Conservation (phyloP, 2,329 filamentous ascomycete genomes). For the Aspergillus sp. region DNA sequence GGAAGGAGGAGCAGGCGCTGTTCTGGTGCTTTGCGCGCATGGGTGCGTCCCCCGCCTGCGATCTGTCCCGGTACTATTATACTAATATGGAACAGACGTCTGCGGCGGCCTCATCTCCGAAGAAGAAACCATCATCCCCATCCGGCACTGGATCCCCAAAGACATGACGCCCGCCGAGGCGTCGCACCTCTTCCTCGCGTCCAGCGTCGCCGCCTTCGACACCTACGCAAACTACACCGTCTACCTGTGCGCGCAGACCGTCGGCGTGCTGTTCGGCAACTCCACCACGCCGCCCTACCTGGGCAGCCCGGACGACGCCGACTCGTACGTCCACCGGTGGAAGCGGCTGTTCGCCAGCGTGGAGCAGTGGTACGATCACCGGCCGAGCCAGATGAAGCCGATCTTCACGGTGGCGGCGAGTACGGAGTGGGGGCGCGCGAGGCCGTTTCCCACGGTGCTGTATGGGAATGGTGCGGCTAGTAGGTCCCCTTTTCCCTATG, state of each 20-base stretch:
- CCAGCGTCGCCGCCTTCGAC: slow-evolving; percentile 35
- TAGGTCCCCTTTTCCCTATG: slow-evolving; percentile 11
- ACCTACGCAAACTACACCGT: slow-evolving; percentile 54
- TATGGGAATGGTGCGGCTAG: slow-evolving; percentile 28
- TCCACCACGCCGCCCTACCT: slow-evolving; percentile 17
- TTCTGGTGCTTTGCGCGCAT: slow-evolving; percentile 58
- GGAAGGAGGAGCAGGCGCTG: slow-evolving; percentile 50
- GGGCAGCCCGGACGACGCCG: slow-evolving; percentile 15
- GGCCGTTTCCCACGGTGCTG: slow-evolving; percentile 25
- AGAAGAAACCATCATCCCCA: slow-evolving; percentile 51
- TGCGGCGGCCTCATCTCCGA: slow-evolving; percentile 55
- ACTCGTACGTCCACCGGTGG: slow-evolving; percentile 34
- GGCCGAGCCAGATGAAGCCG: slow-evolving; percentile 28
- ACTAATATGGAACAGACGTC: too few species aligned
- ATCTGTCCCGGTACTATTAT: too few species aligned
- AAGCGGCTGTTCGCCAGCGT: slow-evolving; percentile 39
- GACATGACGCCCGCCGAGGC: slow-evolving; percentile 23
- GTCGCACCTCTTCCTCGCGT: slow-evolving; percentile 23
- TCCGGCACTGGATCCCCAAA: slow-evolving; percentile 45
- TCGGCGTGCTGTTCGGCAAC: slow-evolving; percentile 37
- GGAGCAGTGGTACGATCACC: slow-evolving; percentile 42
- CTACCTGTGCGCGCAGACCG: slow-evolving; percentile 48
- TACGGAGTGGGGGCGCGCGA: slow-evolving; percentile 8
- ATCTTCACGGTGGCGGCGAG: slow-evolving; percentile 22
- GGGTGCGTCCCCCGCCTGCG: slow-evolving; percentile 30